Evolutionary conservation across 2,329 filamentous ascomycete genomes (phyloP).

Genomic region (Hymenotorrendiella dingleyae): DNA sequence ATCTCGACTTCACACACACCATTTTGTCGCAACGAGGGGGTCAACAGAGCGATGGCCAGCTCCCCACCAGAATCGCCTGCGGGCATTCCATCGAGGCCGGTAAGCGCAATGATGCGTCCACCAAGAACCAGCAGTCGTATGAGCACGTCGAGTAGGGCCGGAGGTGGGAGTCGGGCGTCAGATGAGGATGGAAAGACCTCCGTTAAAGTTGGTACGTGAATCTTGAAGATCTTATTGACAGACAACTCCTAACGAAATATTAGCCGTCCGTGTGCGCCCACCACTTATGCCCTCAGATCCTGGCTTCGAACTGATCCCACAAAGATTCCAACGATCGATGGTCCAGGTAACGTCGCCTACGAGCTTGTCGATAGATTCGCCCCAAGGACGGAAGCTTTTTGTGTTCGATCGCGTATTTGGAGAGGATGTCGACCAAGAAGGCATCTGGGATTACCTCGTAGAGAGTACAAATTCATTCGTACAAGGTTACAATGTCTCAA

Average conservation of each 20-base stretch:
- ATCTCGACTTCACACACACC: background rate
- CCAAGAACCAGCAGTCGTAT: conserved; percentile 76
- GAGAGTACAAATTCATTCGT: conserved; percentile 88
- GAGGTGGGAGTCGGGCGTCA: conserved; percentile 73
- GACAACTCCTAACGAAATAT: conserved; percentile 9
- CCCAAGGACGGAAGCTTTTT: conserved; percentile 89
- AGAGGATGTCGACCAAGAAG: conserved; percentile 76
- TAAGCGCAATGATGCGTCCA: conserved; percentile 75
- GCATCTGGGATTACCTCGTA: conserved; percentile 87
- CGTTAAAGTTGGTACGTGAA: conserved; percentile 86
- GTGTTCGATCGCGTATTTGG: conserved; percentile 94
- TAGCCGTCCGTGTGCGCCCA: conserved; percentile 89
- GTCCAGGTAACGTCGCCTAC: conserved; percentile 84
- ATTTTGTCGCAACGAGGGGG: conserved; percentile 30
- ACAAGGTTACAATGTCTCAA: conserved; percentile 96
- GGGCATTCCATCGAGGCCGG: conserved; percentile 57
- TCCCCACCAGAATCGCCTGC: conserved; percentile 65
- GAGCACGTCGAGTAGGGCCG: conserved; percentile 73
- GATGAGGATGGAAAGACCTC: conserved; percentile 88
- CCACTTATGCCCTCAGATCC: conserved; percentile 78
- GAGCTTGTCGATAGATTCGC: conserved; percentile 80
- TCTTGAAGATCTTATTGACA: background rate
- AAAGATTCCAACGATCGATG: conserved; percentile 89
- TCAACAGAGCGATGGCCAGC: conserved; percentile 49
- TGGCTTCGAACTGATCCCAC: conserved; percentile 89